phyloP scores from a whole-genome alignment of 768 basidiomycete species.

The Rhizopogon vesiculosus region DNA sequence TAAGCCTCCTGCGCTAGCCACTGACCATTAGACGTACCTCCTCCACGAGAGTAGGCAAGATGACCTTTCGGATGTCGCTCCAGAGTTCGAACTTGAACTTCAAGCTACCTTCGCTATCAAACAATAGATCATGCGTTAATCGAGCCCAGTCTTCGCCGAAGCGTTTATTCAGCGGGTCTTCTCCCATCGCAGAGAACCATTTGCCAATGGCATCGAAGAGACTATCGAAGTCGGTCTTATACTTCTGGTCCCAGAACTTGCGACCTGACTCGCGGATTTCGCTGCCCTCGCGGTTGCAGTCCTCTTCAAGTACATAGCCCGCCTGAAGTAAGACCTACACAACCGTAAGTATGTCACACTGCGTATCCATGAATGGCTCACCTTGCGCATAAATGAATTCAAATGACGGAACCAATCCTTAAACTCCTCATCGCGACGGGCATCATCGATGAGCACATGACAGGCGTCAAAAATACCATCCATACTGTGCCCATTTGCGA shows the following conservation, averaged over 20 bases:
- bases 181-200: conserved; percentile 85
- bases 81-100: conserved; percentile 87
- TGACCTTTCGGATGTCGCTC: conserved; percentile 82
- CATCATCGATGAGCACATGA: conserved; percentile 68
- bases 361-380: conserved; percentile 15
- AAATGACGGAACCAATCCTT: conserved; percentile 66
- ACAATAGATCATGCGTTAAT: conserved; percentile 80
- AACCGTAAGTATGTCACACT: neutral
- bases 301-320: conserved; percentile 82
- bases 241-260: conserved; percentile 72
- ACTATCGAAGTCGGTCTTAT: conserved; percentile 73
- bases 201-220: conserved; percentile 62
- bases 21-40: conserved; percentile 42
- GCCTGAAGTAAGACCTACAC: conserved; percentile 66
- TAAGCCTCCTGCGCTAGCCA: neutral
- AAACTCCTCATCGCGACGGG: conserved; percentile 69
- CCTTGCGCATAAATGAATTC: conserved; percentile 62
- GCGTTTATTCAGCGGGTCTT: conserved; percentile 77
- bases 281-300: conserved; percentile 60
- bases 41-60: conserved; percentile 74
- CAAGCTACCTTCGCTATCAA: conserved; percentile 70
- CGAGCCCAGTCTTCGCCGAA: conserved; percentile 83
- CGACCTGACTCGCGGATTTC: conserved; percentile 68
- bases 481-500: conserved; percentile 73
- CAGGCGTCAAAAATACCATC: conserved; percentile 66